A percentile compares a stretch with the other conserved stretches of the same genome.
These are phyloP conservation scores for Lolium multiflorum DNA, from an alignment of 176 grass and related monocot genomes.

Conservation along the genomic window DNA sequence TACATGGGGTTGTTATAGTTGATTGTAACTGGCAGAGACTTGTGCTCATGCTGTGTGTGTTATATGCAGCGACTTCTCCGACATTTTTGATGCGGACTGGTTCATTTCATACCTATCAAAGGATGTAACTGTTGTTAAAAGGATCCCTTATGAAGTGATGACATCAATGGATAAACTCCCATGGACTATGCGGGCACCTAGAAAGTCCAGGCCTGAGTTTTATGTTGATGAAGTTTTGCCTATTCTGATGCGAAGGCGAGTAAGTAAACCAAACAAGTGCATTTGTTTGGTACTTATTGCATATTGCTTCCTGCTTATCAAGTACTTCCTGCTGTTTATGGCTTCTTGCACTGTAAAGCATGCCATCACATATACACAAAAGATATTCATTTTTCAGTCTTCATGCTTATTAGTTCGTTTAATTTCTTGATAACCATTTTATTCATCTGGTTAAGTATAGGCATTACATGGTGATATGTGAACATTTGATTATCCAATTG, in stretches of 20 bases:
- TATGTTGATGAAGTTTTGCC: conserved; percentile 86
- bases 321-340: conserved; percentile 18
- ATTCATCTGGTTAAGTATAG: not conserved
- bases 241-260: conserved; percentile 84
- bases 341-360: not conserved
- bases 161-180: conserved; percentile 91
- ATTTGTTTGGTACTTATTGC: conserved; percentile 22
- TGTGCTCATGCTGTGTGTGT: conserved; percentile 25
- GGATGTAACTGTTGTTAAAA: conserved; percentile 82
- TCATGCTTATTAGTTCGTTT: not conserved
- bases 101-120: conserved; percentile 84
- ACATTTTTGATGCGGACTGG: conserved; percentile 92
- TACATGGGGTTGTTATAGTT: conserved; percentile 15
- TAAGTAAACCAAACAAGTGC: too few relatives aligned
- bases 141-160: conserved; percentile 90
- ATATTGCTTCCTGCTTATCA: conserved; percentile 9
- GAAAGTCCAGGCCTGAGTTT: conserved; percentile 93
- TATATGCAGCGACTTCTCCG: conserved; percentile 79
- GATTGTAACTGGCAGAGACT: not conserved
- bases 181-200: conserved; percentile 91
- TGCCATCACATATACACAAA: not conserved
- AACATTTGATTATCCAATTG: not conserved
- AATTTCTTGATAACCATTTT: conserved; percentile 1
- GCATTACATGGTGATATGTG: not conserved
- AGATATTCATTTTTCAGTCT: not conserved